Evolutionary conservation across 2,329 filamentous ascomycete genomes (phyloP), one percentile per base, ranked within the genome.

Genomic region (Scortechinia acanthostroma): DNA sequence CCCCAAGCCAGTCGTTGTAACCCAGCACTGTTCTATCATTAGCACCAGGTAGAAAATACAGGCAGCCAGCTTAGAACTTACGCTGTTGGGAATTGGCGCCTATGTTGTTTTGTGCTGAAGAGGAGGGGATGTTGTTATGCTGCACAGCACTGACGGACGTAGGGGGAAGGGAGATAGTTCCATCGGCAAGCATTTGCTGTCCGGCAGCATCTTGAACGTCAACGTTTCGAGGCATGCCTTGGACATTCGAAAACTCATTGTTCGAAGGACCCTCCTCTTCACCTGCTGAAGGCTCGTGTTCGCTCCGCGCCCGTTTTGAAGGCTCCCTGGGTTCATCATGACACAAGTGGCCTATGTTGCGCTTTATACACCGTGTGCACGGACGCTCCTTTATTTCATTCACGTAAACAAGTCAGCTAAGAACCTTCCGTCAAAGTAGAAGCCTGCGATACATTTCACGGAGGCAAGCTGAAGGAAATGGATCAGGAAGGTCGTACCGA

Each of bases 291-390:
- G 77, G 71, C 48, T 73, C 66, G 49, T 71, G 75, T 51, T 71
- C 69, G 53, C 79, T 72, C 69, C 91, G 95, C 55, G 77, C 68
- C 66, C 91, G 91, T 68, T 93, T 95, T 48, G 84, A 65, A 50
- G 35, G 6, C 20, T 40, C 91, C 64, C 91, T 84, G 54, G 91
- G 91, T 68, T 97, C 93, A 67, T 98, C 93, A 70, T 96, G 93
- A 67, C 93, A 98, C 53, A 98, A 77, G 67, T 98, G 93, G 57
- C 91, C 93, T 64, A 98, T 98, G 69, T 95, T 95, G 60, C 93
- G 85, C 71, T 97, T 98, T 68, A 97, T 88, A 73, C 93, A 98
- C 69, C 93, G 81, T 58, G 89, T 91, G 77, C 93, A 98, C 58
- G 93, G 93, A 62, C 93, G 85, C 72, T 95, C 89, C 89, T 94